Evolutionary conservation across 139 green algal species (phyloP), one percentile per base, ranked within the genome.

Genomic region (Chlorella vulgaris): DNA sequence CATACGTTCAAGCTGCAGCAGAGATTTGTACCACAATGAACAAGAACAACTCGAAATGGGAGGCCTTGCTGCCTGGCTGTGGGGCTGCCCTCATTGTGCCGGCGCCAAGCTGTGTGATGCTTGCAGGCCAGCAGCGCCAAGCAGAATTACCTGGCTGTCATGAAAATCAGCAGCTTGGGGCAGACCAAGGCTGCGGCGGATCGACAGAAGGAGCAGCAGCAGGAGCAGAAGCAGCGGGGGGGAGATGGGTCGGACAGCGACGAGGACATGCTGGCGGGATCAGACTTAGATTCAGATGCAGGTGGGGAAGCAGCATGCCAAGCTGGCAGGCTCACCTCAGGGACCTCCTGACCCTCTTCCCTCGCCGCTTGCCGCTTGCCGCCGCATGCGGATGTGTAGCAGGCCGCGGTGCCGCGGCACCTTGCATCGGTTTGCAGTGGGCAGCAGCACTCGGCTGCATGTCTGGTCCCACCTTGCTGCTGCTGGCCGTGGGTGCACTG

Each of bases 61-160:
- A n/a, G n/a, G n/a, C n/a, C n/a, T n/a, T n/a, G n/a, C n/a, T n/a
- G n/a, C n/a, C n/a, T n/a, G n/a, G n/a, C n/a, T n/a, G 47, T 55
- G 13, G 47, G 47, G 10, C 47, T 24, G 13, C 47, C 47, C 47
- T 55, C 47, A 15, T 15, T 55, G 13, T 31, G 55, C 55, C 22
- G 55, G 55, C 22, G 55, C 18, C 21, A 58, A 24, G 47, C 55
- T n/a, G 22, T 65, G 55, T 21, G 18, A 28, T 65, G 18, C 24
- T 31, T 38, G 71, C 50, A 78, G 71, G 68, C 68, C n/a, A 39
- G 40, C 69, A 74, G 47, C 5, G 81, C 89, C 18, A 90, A 90
- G 36, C 82, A 92, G 36, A 98, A 98, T 86, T 93, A 91, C 78
- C 42, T 98, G 1, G 87, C 87, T 0, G 86, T 98, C 7, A 86